Evolutionary conservation across 2,329 filamentous ascomycete genomes (phyloP).

Genomic region (Colletotrichum echinochloae): DNA sequence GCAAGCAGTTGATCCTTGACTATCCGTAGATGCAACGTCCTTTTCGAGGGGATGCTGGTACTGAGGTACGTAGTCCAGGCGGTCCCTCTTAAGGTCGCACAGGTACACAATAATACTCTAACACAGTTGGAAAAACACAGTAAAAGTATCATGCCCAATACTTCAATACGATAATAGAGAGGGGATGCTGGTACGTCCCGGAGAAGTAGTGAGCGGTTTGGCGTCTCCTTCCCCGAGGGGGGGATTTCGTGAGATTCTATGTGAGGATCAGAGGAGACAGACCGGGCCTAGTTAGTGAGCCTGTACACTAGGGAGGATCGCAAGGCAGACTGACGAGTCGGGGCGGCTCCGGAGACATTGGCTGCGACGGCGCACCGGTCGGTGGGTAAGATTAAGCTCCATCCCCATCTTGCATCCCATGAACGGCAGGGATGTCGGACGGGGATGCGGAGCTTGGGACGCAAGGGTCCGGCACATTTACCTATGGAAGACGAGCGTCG

Average conservation of each 20-base stretch:
- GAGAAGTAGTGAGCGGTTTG: not conserved
- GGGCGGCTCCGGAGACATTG: constrained; percentile 33
- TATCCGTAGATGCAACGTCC: constrained; percentile 1
- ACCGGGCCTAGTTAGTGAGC: not conserved
- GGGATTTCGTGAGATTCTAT: not conserved
- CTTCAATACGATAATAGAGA: no score
- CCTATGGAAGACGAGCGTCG: constrained; percentile 28
- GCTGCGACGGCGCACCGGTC: constrained; percentile 37
- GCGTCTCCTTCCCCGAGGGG: not conserved
- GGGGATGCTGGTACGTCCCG: not conserved
- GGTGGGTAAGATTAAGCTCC: constrained; percentile 41
- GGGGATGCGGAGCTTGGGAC: constrained; percentile 33
- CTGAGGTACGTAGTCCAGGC: no score
- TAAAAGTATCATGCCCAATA: no score
- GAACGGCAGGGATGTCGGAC: constrained; percentile 31
- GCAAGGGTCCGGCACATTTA: constrained; percentile 34
- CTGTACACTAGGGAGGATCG: not conserved
- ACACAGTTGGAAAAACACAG: no score
- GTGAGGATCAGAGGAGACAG: not conserved
- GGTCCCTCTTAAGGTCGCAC: no score
- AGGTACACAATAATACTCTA: no score
- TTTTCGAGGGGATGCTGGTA: not conserved
- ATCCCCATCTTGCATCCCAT: constrained; percentile 39
- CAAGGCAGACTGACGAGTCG: constrained; percentile 31
- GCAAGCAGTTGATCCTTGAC: not conserved